A percentile compares a stretch with the other conserved stretches of the same genome.
phyloP scores from a whole-genome alignment of 306 rosid genomes.

The Quercus dentata region DNA sequence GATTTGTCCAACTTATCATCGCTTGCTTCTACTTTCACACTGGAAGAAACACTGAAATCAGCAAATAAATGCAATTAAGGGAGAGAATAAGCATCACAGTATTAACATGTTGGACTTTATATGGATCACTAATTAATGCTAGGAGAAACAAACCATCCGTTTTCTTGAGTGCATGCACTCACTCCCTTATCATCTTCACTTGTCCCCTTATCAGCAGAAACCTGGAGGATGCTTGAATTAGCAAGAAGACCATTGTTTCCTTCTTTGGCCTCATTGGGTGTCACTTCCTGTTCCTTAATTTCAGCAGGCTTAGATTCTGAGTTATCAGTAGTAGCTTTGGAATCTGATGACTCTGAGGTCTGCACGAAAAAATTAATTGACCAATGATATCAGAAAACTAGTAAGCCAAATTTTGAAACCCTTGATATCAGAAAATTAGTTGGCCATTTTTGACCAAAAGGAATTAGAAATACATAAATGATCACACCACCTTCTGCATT shows the following conservation, averaged over 20 bases:
- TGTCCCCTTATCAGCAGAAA: slow-evolving; percentile 24
- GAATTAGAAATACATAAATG: background rate
- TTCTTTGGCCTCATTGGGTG: slow-evolving; percentile 21
- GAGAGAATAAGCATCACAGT: background rate
- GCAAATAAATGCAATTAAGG: background rate
- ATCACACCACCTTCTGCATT: slow-evolving; percentile 49
- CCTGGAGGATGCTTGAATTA: slow-evolving; percentile 32
- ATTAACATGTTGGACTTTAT: background rate
- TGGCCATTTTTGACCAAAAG: background rate
- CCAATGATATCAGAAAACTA: background rate
- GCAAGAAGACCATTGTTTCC: slow-evolving; percentile 15
- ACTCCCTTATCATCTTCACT: slow-evolving; percentile 10
- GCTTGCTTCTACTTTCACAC: background rate
- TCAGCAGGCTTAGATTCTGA: slow-evolving; percentile 24
- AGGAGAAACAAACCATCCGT: slow-evolving; percentile 30
- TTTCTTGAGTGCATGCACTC: slow-evolving; percentile 5
- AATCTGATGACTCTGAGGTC: slow-evolving; percentile 43
- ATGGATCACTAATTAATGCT: background rate
- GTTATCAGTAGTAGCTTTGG: slow-evolving; percentile 10
- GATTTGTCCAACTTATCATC: slow-evolving; percentile 12
- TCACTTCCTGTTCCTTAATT: slow-evolving; percentile 25
- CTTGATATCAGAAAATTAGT: background rate
- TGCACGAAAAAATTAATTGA: slow-evolving; percentile 21
- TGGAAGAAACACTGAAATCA: slow-evolving; percentile 35
- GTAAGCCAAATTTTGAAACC: background rate